These are phyloP conservation scores for Fusarium oxysporum DNA, from an alignment of 2,329 filamentous ascomycete genomes.

Conservation along the genomic window DNA sequence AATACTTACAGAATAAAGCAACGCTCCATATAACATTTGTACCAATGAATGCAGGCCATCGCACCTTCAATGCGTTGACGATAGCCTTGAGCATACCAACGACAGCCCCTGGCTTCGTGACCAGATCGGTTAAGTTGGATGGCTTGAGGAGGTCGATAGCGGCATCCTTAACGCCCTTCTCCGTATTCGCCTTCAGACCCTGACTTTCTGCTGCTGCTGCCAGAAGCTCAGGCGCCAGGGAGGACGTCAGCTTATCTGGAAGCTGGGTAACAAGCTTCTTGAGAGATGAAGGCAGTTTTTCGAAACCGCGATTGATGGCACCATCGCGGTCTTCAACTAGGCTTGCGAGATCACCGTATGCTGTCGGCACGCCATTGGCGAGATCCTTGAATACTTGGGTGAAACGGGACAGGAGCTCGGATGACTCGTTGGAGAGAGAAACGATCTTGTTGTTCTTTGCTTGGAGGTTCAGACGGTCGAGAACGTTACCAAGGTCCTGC, in stretches of 20 bases:
- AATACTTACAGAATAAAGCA: slow-evolving; percentile 80
- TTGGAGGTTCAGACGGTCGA: slow-evolving; percentile 86
- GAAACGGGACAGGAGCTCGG: slow-evolving; percentile 84
- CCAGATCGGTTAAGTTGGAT: slow-evolving; percentile 79
- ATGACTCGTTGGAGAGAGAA: slow-evolving; percentile 84
- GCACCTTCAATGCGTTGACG: slow-evolving; percentile 84
- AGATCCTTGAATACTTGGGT: slow-evolving; percentile 92
- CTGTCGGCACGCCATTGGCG: slow-evolving; percentile 91
- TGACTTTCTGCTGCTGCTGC: slow-evolving; percentile 82
- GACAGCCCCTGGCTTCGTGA: slow-evolving; percentile 88
- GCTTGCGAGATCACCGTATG: slow-evolving; percentile 84
- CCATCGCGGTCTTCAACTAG: slow-evolving; percentile 72
- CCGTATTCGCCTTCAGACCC: slow-evolving; percentile 67
- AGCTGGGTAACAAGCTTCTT: slow-evolving; percentile 88
- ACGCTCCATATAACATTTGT: slow-evolving; percentile 93
- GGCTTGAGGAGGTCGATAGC: slow-evolving; percentile 77
- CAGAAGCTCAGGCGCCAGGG: slow-evolving; percentile 83
- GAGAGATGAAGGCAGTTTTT: slow-evolving; percentile 79
- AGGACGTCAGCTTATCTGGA: slow-evolving; percentile 82
- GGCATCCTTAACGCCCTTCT: slow-evolving; percentile 68
- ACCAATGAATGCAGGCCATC: slow-evolving; percentile 91
- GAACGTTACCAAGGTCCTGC: slow-evolving; percentile 81
- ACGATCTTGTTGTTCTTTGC: slow-evolving; percentile 89
- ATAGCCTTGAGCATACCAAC: slow-evolving; percentile 90
- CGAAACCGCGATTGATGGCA: slow-evolving; percentile 68